Conservation (phyloP, 768 basidiomycete species). For the Cystobasidium onofrii region DNA sequence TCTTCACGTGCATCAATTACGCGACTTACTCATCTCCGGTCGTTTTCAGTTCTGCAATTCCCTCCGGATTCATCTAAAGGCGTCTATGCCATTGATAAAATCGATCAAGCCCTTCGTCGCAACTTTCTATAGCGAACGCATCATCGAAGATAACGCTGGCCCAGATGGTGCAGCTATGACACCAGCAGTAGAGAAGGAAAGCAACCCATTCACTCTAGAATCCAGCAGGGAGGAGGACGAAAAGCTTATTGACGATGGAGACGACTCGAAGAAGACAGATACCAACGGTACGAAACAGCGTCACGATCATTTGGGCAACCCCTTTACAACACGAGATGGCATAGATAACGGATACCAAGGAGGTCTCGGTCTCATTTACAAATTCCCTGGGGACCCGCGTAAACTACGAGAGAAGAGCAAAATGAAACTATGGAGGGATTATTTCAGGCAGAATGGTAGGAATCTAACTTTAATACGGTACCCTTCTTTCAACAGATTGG, state of each 20-base stretch:
- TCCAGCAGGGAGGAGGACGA: constrained; percentile 41
- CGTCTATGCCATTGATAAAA: constrained; percentile 88
- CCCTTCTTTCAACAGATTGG: constrained; percentile 90
- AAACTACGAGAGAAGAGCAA: constrained; percentile 90
- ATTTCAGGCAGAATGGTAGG: constrained; percentile 76
- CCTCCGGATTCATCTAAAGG: constrained; percentile 78
- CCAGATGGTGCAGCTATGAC: constrained; percentile 46
- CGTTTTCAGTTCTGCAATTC: constrained; percentile 79
- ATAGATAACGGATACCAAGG: constrained; percentile 29
- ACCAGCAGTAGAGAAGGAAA: constrained; percentile 44
- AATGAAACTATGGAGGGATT: constrained; percentile 87
- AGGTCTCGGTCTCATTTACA: constrained; percentile 51
- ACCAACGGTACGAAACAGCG: constrained; percentile 45
- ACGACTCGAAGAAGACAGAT: constrained; percentile 55
- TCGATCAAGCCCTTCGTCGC: constrained; percentile 77
- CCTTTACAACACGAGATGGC: constrained; percentile 17
- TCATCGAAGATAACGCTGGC: constrained; percentile 38
- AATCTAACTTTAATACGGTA: constrained; percentile 92
- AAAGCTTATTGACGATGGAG: constrained; percentile 28
- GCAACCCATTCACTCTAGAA: constrained; percentile 37
- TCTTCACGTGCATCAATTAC: not conserved
- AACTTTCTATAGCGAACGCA: constrained; percentile 81
- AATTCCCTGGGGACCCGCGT: constrained; percentile 84
- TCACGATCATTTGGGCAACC: constrained; percentile 7
- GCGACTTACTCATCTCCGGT: not conserved